These are phyloP conservation scores for Ophiognomonia clavigignenti-juglandacearum DNA, from an alignment of 2,329 filamentous ascomycete genomes.

Conservation along the genomic window DNA sequence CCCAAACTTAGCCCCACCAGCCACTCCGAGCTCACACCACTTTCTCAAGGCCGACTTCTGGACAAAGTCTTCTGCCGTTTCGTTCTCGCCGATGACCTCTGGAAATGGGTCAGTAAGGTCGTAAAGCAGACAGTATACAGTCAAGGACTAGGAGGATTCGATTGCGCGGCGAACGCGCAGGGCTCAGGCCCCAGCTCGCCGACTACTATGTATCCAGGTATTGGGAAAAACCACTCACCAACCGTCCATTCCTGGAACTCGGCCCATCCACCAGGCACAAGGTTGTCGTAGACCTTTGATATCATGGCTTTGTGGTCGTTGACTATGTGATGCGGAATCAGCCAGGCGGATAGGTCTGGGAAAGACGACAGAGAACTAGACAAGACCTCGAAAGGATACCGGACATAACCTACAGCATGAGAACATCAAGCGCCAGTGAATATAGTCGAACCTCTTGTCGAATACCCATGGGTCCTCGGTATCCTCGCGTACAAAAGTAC, in stretches of 20 bases:
- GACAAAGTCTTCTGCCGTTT: background rate
- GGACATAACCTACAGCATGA: background rate
- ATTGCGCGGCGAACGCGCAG: background rate
- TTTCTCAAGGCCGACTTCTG: background rate
- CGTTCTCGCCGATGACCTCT: background rate
- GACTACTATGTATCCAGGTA: too few relatives aligned
- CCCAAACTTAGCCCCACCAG: constrained; percentile 7
- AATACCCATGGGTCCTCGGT: constrained; percentile 5
- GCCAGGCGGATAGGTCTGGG: background rate
- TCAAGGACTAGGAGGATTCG: background rate
- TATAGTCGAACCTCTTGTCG: background rate
- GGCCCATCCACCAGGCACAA: background rate
- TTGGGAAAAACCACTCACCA: background rate
- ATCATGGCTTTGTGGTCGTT: background rate
- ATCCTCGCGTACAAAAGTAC: background rate
- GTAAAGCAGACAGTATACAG: background rate
- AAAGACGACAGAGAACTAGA: background rate
- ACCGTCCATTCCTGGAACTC: constrained; percentile 1
- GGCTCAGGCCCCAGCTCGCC: background rate
- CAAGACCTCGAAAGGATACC: background rate
- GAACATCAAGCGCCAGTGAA: constrained; percentile 3
- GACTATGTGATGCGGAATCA: background rate
- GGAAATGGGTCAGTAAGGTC: background rate
- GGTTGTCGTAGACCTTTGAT: background rate
- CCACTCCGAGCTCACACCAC: background rate